Evolutionary conservation across 2,329 filamentous ascomycete genomes (phyloP).

Genomic region (Fusarium gaditjirri): DNA sequence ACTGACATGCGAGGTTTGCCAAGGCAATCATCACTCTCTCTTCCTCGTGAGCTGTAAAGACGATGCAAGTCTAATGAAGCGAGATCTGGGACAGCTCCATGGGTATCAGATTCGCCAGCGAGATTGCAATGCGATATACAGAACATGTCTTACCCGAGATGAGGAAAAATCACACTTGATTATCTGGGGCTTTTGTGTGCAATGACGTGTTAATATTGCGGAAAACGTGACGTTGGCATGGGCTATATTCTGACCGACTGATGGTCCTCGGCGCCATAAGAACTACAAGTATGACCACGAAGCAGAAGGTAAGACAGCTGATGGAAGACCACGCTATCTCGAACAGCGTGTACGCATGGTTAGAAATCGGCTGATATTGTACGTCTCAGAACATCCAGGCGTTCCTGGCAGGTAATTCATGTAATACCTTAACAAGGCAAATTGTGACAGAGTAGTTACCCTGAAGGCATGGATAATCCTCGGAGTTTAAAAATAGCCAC

Average conservation of each 20-base stretch:
- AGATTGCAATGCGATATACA: slow-evolving; percentile 29
- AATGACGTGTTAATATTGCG: slow-evolving; percentile 21
- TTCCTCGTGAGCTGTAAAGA: not conserved
- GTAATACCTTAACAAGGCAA: too few relatives aligned
- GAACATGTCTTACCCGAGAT: slow-evolving; percentile 28
- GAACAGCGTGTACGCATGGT: slow-evolving; percentile 11
- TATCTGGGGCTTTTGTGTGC: slow-evolving; percentile 16
- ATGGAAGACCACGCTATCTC: slow-evolving; percentile 20
- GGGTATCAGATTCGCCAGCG: slow-evolving; percentile 15
- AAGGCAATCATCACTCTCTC: not conserved
- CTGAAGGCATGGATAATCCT: slow-evolving; percentile 34
- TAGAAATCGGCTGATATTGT: slow-evolving; percentile 42
- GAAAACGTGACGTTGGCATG: not conserved
- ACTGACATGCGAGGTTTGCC: not conserved
- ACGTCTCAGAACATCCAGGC: slow-evolving; percentile 32
- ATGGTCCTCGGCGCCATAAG: slow-evolving; percentile 9
- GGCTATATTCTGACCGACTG: slow-evolving; percentile 14
- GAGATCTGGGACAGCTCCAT: slow-evolving; percentile 26
- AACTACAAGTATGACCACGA: not conserved
- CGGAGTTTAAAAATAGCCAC: slow-evolving; percentile 7
- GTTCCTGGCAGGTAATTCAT: not conserved
- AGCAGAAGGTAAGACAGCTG: slow-evolving; percentile 29
- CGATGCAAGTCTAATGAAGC: slow-evolving; percentile 8
- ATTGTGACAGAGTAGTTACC: not conserved
- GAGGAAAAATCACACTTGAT: slow-evolving; percentile 8